Percentiles rank a stretch among this genome's conserved stretches.
phyloP scores from a whole-genome alignment of 2,329 filamentous ascomycete genomes.

The Microsporum audouinii region DNA sequence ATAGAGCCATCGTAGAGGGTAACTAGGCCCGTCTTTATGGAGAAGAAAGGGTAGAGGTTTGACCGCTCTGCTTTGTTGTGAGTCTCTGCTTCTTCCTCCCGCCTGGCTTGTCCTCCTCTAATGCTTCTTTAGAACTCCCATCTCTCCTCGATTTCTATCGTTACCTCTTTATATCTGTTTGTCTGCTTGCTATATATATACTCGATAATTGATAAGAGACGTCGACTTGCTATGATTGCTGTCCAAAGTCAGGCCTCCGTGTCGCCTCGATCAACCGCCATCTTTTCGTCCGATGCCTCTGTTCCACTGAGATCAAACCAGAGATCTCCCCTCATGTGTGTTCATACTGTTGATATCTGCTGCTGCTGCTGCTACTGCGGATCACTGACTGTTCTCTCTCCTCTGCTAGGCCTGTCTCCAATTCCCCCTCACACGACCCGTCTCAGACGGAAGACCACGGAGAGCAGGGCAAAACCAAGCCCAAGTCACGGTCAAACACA shows the following conservation, averaged over 20 bases:
- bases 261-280: neutral
- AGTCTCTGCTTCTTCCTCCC: too few relatives aligned
- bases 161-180: neutral
- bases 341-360: too few relatives aligned
- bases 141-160: too few relatives aligned
- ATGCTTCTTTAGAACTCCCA: too few relatives aligned
- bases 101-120: too few relatives aligned
- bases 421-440: neutral
- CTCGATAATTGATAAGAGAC: neutral
- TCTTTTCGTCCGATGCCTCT: neutral
- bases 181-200: neutral
- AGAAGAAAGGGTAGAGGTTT: too few relatives aligned
- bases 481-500: neutral
- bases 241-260: neutral
- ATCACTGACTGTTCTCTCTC: neutral
- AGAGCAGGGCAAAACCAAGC: neutral
- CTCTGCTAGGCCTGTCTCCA: neutral
- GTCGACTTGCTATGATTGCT: neutral
- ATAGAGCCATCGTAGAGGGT: too few relatives aligned
- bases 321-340: conserved; percentile 1
- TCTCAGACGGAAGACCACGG: neutral
- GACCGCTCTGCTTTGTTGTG: too few relatives aligned
- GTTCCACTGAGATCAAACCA: neutral
- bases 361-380: too few relatives aligned
- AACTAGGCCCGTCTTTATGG: too few relatives aligned